Conservation (phyloP, 1,284 basidiomycete species). For the Pterulicium gracile region DNA sequence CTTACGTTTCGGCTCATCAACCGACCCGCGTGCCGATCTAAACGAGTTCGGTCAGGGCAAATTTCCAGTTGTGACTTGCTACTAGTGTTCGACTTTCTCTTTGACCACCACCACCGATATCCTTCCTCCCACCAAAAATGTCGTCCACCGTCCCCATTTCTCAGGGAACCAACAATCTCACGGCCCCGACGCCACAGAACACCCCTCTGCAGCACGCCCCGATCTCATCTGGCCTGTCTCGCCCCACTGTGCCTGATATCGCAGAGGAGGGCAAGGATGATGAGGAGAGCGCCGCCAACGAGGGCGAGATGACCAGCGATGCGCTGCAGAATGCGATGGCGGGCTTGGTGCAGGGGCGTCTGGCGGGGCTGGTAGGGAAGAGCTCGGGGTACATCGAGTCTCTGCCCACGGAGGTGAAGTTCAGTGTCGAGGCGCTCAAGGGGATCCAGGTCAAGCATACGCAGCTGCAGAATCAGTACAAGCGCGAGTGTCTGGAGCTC, state of each 20-base stretch:
- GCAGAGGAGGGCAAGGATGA: slow-evolving; percentile 53
- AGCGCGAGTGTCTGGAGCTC: slow-evolving; percentile 91
- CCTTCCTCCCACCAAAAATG: slow-evolving; percentile 19
- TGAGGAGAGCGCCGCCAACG: slow-evolving; percentile 19
- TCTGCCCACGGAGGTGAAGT: slow-evolving; percentile 75
- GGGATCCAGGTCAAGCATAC: slow-evolving; percentile 91
- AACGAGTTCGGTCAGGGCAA: background rate
- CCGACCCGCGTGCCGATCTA: no score
- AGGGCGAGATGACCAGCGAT: background rate
- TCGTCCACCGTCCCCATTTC: slow-evolving; percentile 37
- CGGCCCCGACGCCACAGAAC: slow-evolving; percentile 76
- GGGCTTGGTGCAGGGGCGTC: slow-evolving; percentile 53
- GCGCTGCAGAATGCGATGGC: slow-evolving; percentile 38
- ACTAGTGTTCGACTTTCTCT: no score
- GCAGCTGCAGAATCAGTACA: slow-evolving; percentile 92
- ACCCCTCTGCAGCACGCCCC: slow-evolving; percentile 66
- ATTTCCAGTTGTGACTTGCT: slow-evolving; percentile 3
- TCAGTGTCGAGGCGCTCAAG: slow-evolving; percentile 87
- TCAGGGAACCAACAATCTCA: slow-evolving; percentile 29
- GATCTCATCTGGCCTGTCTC: slow-evolving; percentile 54
- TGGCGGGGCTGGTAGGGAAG: slow-evolving; percentile 63
- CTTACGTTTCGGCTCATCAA: no score
- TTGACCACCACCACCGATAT: slow-evolving; percentile 1
- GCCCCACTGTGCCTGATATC: slow-evolving; percentile 61
- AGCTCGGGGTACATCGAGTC: slow-evolving; percentile 84